Evolutionary conservation across 495 filamentous ascomycete species (phyloP).

Genomic region (Platismatia glauca): DNA sequence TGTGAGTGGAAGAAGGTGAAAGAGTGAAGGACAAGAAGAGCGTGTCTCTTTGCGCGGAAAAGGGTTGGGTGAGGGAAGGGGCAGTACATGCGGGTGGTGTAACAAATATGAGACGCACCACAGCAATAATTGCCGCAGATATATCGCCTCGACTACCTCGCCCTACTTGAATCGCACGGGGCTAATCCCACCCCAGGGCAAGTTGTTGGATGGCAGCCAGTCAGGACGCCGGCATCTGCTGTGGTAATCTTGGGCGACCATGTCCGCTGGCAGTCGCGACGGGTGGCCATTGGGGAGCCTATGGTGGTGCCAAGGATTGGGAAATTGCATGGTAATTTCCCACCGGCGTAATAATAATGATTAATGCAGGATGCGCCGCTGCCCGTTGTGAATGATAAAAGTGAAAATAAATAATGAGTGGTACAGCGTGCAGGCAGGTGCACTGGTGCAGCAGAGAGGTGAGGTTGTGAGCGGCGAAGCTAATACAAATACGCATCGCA

Average conservation of each 20-base stretch:
- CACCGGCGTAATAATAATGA: too few relatives aligned
- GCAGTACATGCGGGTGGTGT: slow-evolving; percentile 1
- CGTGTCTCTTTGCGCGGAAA: background rate
- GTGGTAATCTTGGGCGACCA: background rate
- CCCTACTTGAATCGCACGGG: too few relatives aligned
- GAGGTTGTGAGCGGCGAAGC: background rate
- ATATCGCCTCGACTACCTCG: background rate
- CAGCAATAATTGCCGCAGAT: slow-evolving; percentile 14
- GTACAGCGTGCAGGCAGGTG: too few relatives aligned
- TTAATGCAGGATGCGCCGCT: background rate
- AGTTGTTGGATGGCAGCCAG: background rate
- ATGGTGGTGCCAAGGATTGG: background rate
- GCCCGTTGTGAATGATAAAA: too few relatives aligned
- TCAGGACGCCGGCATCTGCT: background rate
- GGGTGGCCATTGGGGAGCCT: background rate
- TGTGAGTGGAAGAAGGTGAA: slow-evolving; percentile 8
- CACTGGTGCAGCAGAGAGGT: background rate
- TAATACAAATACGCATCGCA: too few relatives aligned
- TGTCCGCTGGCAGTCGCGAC: background rate
- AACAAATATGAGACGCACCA: slow-evolving; percentile 15
- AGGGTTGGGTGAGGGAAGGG: background rate
- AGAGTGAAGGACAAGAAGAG: slow-evolving; percentile 1
- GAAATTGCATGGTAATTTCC: slow-evolving; percentile 13
- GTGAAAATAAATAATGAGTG: too few relatives aligned
- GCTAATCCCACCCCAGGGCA: background rate